Conservation (phyloP, 306 rosid species). For the Ziziphus jujuba region DNA sequence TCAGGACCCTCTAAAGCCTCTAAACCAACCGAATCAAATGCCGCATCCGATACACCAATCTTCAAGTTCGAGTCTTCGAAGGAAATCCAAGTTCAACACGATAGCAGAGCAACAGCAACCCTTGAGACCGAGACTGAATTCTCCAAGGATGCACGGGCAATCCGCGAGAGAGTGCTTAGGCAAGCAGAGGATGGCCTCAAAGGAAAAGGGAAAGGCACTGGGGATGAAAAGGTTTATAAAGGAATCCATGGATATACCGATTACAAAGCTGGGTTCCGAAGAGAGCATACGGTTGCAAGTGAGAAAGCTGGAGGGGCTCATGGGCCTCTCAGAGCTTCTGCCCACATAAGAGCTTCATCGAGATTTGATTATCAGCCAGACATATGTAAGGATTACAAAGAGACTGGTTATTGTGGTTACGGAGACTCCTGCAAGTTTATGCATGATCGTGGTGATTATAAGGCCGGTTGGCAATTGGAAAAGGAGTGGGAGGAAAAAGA, state of each 20-base stretch:
- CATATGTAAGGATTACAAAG: constrained; percentile 87
- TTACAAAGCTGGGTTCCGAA: constrained; percentile 76
- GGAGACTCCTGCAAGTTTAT: constrained; percentile 84
- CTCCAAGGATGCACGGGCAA: constrained; percentile 70
- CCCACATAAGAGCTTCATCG: constrained; percentile 80
- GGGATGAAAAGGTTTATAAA: constrained; percentile 59
- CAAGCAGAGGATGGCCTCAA: constrained; percentile 60
- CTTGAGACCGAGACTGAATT: constrained; percentile 84
- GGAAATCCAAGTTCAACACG: constrained; percentile 77
- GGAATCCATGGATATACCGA: constrained; percentile 68
- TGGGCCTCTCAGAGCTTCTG: constrained; percentile 90
- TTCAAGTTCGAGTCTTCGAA: constrained; percentile 62
- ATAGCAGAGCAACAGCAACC: constrained; percentile 77
- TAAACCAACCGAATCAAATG: constrained; percentile 21
- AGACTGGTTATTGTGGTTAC: constrained; percentile 83
- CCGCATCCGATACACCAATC: constrained; percentile 23
- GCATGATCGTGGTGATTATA: constrained; percentile 98
- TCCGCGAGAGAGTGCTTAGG: constrained; percentile 77
- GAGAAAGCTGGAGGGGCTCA: constrained; percentile 88
- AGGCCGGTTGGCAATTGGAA: constrained; percentile 91
- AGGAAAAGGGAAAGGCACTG: constrained; percentile 44
- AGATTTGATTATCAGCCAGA: constrained; percentile 93
- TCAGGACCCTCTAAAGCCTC: constrained; percentile 32
- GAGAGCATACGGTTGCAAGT: constrained; percentile 79
- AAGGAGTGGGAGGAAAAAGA: constrained; percentile 92